Evolutionary conservation across 306 rosid genomes (phyloP).

Genomic region (Quercus robur): DNA sequence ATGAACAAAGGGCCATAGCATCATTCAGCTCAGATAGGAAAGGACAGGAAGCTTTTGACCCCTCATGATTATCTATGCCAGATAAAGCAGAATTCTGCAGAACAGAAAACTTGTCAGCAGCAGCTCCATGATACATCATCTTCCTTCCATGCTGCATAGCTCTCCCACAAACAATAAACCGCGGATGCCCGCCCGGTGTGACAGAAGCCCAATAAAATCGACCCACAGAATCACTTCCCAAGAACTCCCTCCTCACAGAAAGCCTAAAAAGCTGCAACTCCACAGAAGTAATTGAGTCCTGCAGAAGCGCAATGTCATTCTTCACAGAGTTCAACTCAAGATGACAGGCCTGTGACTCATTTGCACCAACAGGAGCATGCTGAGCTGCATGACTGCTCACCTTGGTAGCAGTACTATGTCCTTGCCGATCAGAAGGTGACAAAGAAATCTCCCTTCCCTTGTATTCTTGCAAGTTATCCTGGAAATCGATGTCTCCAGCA

Average conservation of each 20-base stretch:
- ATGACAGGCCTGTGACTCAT: constrained; percentile 57
- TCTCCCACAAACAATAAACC: constrained; percentile 66
- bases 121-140: constrained; percentile 24
- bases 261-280: constrained; percentile 67
- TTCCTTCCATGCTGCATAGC: constrained; percentile 33
- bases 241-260: constrained; percentile 72
- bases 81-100: constrained; percentile 34
- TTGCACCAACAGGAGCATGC: constrained; percentile 22
- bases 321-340: constrained; percentile 67
- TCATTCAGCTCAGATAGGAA: constrained; percentile 28
- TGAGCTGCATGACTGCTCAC: constrained; percentile 37
- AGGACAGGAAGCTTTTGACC: constrained; percentile 39
- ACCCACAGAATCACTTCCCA: constrained; percentile 79
- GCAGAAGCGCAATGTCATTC: constrained; percentile 51
- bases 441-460: constrained; percentile 40
- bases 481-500: constrained; percentile 35
- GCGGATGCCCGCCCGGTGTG: constrained; percentile 43
- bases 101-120: constrained; percentile 28
- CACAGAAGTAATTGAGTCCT: constrained; percentile 54
- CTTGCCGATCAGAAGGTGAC: constrained; percentile 42
- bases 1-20: constrained; percentile 34
- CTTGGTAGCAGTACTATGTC: constrained; percentile 32
- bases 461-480: constrained; percentile 41
- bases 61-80: constrained; percentile 30
- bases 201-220: constrained; percentile 77